A percentile compares a stretch with the other conserved stretches of the same genome.
Evolutionary conservation across 148 eudicot species (phyloP).

Genomic region (Selenicereus undatus): DNA sequence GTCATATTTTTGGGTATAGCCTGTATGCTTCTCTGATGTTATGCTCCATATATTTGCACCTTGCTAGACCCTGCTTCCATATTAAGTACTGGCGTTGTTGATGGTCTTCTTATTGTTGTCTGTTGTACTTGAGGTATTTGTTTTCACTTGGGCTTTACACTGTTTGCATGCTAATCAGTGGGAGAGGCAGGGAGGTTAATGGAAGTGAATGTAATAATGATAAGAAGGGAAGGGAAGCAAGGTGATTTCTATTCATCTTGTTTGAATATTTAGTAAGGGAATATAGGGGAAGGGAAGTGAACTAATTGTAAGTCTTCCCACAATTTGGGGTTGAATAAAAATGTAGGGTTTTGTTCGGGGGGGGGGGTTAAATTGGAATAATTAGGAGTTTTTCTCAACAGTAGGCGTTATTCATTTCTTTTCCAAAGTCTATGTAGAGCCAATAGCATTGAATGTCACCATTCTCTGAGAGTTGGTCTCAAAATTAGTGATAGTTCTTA

Average conservation of each 20-base stretch:
- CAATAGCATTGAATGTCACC: constrained; percentile 10
- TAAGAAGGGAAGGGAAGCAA: too few relatives aligned
- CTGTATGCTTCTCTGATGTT: background rate
- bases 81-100: background rate
- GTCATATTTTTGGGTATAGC: background rate
- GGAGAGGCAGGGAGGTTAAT: too few relatives aligned
- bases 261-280: too few relatives aligned
- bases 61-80: background rate
- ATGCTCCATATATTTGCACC: background rate
- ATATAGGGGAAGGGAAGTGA: too few relatives aligned
- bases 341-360: too few relatives aligned
- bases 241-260: too few relatives aligned
- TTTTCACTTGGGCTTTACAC: too few relatives aligned
- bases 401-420: background rate
- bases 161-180: too few relatives aligned
- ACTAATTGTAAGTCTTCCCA: too few relatives aligned
- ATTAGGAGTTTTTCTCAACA: background rate
- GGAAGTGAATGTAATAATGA: too few relatives aligned
- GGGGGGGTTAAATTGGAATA: background rate
- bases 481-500: too few relatives aligned
- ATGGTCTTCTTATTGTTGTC: background rate
- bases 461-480: background rate
- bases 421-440: background rate
- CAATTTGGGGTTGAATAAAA: too few relatives aligned
- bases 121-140: background rate